These are phyloP conservation scores for Leavenworthia alabamica DNA, from an alignment of 345 rosid genomes.

Conservation along the genomic window DNA sequence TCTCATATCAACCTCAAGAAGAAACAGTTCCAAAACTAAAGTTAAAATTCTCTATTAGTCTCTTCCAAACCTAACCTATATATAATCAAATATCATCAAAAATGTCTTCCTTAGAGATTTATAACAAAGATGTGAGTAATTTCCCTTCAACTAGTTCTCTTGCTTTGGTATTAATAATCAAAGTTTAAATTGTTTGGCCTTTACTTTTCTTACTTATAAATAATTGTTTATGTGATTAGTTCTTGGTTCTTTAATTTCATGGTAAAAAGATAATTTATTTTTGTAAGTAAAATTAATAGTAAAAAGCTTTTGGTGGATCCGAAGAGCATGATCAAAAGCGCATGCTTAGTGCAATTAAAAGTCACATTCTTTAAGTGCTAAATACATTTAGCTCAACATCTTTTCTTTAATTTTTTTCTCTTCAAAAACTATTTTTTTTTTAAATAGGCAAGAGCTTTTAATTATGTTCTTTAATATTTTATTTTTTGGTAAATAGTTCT, in stretches of 20 bases:
- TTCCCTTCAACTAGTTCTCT: not conserved
- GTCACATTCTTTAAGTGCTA: conserved; percentile 31
- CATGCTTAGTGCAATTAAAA: conserved; percentile 17
- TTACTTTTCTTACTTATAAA: not conserved
- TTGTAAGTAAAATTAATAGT: not conserved
- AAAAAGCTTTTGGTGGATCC: conserved; percentile 14
- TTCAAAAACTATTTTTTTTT: not conserved
- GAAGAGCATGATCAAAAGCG: conserved; percentile 24
- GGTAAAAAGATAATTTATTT: too few species aligned
- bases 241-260: not conserved
- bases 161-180: not conserved
- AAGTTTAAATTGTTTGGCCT: not conserved
- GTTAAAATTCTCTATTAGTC: not conserved
- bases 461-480: too few species aligned
- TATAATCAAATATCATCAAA: conserved; percentile 7
- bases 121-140: conserved; percentile 45
- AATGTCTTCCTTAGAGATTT: conserved; percentile 44
- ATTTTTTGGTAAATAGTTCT: too few species aligned
- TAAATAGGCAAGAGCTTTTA: too few species aligned
- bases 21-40: not conserved
- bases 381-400: conserved; percentile 22
- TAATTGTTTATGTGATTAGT: not conserved
- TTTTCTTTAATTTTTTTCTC: conserved; percentile 1
- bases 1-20: too few species aligned
- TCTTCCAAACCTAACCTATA: not conserved